A percentile compares a stretch with the other conserved stretches of the same genome.
phyloP scores from a whole-genome alignment of 2,329 filamentous ascomycete species.

The Penicillium sp. region DNA sequence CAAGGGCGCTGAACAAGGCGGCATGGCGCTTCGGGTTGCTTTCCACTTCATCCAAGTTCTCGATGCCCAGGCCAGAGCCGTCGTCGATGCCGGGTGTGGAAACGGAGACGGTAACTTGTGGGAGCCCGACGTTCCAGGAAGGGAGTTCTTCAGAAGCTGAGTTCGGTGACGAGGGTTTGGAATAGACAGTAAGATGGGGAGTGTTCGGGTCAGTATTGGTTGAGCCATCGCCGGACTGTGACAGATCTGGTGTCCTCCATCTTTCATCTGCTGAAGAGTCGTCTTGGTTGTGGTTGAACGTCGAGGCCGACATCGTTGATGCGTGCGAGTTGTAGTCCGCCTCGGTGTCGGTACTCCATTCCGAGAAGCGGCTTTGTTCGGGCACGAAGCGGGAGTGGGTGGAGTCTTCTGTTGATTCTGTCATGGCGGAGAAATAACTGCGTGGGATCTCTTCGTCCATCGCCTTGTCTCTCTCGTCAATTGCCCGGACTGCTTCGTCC shows the following conservation, averaged over 20 bases:
- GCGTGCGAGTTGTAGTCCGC: conserved; percentile 31
- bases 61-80: conserved; percentile 33
- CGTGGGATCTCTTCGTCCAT: conserved; percentile 33
- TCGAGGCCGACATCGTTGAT: conserved; percentile 37
- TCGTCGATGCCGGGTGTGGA: conserved; percentile 28
- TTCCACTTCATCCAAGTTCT: conserved; percentile 33
- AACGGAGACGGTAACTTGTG: conserved; percentile 27
- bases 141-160: conserved; percentile 29
- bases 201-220: conserved; percentile 37
- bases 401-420: conserved; percentile 29
- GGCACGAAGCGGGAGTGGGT: conserved; percentile 26
- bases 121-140: conserved; percentile 24
- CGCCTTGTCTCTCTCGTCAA: conserved; percentile 33
- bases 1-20: conserved; percentile 33
- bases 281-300: conserved; percentile 29
- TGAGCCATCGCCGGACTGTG: conserved; percentile 20
- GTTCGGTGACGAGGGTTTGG: conserved; percentile 29
- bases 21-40: conserved; percentile 39
- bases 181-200: conserved; percentile 34
- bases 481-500: conserved; percentile 39
- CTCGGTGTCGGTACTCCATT: conserved; percentile 42
- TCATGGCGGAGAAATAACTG: conserved; percentile 46
- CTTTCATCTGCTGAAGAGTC: conserved; percentile 22
- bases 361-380: conserved; percentile 40
- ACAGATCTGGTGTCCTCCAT: conserved; percentile 24